phyloP scores from a whole-genome alignment of 768 basidiomycete species.

The Russula emetica region DNA sequence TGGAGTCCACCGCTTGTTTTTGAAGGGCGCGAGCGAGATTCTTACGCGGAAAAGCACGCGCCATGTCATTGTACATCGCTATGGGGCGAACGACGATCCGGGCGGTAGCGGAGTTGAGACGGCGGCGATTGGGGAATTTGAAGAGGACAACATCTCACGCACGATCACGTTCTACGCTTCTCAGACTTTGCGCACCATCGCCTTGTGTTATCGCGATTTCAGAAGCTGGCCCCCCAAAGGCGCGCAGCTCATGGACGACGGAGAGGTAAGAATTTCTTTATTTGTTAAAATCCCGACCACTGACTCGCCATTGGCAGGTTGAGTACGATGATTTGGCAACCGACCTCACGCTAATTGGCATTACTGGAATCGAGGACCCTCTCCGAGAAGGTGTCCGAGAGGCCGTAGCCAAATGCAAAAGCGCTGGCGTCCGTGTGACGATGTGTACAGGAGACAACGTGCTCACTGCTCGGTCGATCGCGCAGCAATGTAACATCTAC shows the following conservation, averaged over 20 bases:
- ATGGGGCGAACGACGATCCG: conserved; percentile 32
- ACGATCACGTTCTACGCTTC: conserved; percentile 99
- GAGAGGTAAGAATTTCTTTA: conserved; percentile 46
- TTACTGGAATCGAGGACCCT: conserved; percentile 96
- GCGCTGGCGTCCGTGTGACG: conserved; percentile 89
- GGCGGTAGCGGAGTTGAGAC: conserved; percentile 46
- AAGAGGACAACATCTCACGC: conserved; percentile 76
- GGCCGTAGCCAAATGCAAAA: conserved; percentile 82
- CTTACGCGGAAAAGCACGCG: conserved; percentile 68
- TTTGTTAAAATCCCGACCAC: background rate
- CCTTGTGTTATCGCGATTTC: conserved; percentile 89
- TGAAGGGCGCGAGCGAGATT: conserved; percentile 96
- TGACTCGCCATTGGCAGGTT: conserved; percentile 41
- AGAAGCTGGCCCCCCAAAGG: conserved; percentile 75
- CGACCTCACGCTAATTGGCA: conserved; percentile 80
- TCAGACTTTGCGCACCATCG: conserved; percentile 91
- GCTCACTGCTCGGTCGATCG: conserved; percentile 93
- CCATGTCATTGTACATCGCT: conserved; percentile 66
- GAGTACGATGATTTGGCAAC: conserved; percentile 63
- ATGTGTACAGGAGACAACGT: conserved; percentile 99
- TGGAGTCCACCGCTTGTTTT: conserved; percentile 61
- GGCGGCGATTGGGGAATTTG: conserved; percentile 56
- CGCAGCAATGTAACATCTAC: conserved; percentile 93
- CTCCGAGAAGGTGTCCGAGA: conserved; percentile 84
- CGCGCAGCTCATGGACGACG: conserved; percentile 38